A percentile compares a stretch with the other conserved stretches of the same genome.
Evolutionary conservation across 441 rosid genomes (phyloP).

Genomic region (Melastoma candidum): DNA sequence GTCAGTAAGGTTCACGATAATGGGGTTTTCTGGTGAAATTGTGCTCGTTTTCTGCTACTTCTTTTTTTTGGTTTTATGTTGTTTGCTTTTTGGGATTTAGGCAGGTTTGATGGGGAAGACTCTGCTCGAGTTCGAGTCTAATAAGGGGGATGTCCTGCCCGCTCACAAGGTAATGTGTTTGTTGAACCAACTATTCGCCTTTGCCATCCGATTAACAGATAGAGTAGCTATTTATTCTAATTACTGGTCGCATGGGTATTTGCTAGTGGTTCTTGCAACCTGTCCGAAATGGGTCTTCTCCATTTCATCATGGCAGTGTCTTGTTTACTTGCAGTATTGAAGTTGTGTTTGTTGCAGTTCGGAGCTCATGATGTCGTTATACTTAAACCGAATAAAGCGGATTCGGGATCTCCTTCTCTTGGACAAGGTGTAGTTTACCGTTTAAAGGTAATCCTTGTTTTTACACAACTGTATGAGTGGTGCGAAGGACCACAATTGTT

Average conservation of each 20-base stretch:
- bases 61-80: conserved; percentile 4
- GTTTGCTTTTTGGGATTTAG: conserved; percentile 22
- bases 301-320: neutral
- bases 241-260: neutral
- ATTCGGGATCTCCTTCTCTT: conserved; percentile 72
- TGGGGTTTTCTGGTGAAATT: neutral
- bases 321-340: neutral
- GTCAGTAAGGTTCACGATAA: conserved; percentile 19
- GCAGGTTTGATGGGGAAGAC: conserved; percentile 91
- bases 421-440: conserved; percentile 97
- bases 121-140: conserved; percentile 82
- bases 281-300: neutral
- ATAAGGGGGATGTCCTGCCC: conserved; percentile 92
- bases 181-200: neutral
- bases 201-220: neutral
- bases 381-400: conserved; percentile 76
- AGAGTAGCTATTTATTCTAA: neutral
- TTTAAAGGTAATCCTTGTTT: conserved; percentile 43
- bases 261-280: neutral
- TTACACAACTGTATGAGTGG: conserved; percentile 7
- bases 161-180: conserved; percentile 58
- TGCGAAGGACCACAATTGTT: conserved; percentile 5
- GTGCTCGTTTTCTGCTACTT: neutral
- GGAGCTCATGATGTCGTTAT: conserved; percentile 92
- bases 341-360: conserved; percentile 33